phyloP scores from a whole-genome alignment of 257 asterid species.

The Gentiana dahurica region DNA sequence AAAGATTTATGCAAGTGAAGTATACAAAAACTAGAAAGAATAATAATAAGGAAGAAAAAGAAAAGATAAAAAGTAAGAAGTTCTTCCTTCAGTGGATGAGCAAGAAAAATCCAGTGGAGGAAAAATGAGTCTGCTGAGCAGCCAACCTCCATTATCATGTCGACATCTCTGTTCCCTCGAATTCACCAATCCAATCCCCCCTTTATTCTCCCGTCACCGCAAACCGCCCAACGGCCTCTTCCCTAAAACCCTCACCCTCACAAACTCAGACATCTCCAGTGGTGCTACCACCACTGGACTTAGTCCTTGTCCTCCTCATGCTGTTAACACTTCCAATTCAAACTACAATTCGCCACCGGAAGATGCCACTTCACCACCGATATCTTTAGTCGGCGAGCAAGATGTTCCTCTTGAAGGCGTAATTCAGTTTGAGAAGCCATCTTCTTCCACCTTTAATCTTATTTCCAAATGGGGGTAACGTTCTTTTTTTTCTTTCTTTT shows the following conservation, averaged over 20 bases:
- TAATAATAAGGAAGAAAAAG: no score
- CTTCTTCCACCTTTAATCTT: slow-evolving; percentile 17
- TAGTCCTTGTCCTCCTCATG: not conserved
- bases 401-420: slow-evolving; percentile 73
- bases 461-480: slow-evolving; percentile 65
- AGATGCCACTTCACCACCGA: slow-evolving; percentile 13
- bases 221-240: slow-evolving; percentile 13
- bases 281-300: slow-evolving; percentile 20
- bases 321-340: slow-evolving; percentile 24
- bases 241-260: slow-evolving; percentile 32
- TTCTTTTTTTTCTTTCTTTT: not conserved
- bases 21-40: no score
- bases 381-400: slow-evolving; percentile 44
- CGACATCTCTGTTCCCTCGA: slow-evolving; percentile 54
- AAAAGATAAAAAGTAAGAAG: no score
- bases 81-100: no score
- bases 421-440: slow-evolving; percentile 72
- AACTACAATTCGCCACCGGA: slow-evolving; percentile 16
- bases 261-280: slow-evolving; percentile 23
- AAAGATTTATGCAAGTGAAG: no score
- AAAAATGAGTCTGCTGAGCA: slow-evolving; percentile 34
- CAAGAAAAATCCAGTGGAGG: no score
- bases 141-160: slow-evolving; percentile 45
- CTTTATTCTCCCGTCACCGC: slow-evolving; percentile 50
- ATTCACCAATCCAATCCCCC: slow-evolving; percentile 50